Evolutionary conservation across 176 grass and related monocot species (phyloP), one percentile per base, ranked within the genome.

Genomic region (Oryza meyeriana): DNA sequence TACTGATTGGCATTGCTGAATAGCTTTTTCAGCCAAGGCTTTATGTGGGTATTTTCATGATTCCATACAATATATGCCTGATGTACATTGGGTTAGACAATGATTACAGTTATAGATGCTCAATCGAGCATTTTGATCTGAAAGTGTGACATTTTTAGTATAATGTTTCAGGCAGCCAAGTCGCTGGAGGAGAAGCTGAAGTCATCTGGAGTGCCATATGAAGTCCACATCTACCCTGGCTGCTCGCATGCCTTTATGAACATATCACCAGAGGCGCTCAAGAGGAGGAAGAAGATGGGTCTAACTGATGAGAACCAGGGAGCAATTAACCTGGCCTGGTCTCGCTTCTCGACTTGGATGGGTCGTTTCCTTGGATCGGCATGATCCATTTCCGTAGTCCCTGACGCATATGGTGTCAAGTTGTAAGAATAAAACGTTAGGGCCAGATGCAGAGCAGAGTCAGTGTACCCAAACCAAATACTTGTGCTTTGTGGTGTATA

Each of bases 171-270:
- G 96, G 90, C 87, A 28, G 96, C 93, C 69, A 93, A 98, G 42
- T 84, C 96, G 6, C 81, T 98, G 26, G 96, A 95, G 44, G 93
- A 98, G 76, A 90, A 95, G 82, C 88, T 98, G 32, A 95, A 93
- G 72, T 81, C 84, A 41, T 86, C 96, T 4, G 90, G 90, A 29
- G 73, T 88, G 29, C 87, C 90, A 35, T 55, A 87, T 66, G 92
- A 98, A 85, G 90, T 98, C 8, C 89, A 93, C 59, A 85, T 98
- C 66, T 98, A 98, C 79, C 89, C 90, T 61, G 82, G 88, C 44
- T 91, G 90, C 36, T 88, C 75, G 0, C 96, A 98, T 44, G 93
- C 90, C 59, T 98, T 98, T 65, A 95, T 98, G 96, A 95, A 98
- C 80, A 40, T 76, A 17, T 98, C 96, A 10, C 88, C 85, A 0